These are phyloP conservation scores for Microbotryomycetes sp. DNA, from an alignment of 1,284 basidiomycete genomes.

Conservation along the genomic window DNA sequence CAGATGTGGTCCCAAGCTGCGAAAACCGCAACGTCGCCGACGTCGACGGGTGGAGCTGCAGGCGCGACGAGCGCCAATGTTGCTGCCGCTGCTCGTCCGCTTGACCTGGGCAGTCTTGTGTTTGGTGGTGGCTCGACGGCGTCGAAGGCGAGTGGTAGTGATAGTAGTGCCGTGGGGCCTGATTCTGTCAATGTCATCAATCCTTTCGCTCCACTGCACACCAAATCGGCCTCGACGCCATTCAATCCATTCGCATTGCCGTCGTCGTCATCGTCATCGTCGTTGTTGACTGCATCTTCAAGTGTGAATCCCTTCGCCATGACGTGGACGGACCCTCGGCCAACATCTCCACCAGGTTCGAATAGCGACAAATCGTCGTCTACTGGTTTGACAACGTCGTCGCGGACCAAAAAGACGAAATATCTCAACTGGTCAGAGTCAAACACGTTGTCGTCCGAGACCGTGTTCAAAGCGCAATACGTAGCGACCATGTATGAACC, in stretches of 20 bases:
- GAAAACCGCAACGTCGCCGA: neutral
- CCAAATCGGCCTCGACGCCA: too few relatives aligned
- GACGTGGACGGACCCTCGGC: too few relatives aligned
- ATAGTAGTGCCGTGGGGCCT: neutral
- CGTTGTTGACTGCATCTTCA: neutral
- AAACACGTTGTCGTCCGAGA: too few relatives aligned
- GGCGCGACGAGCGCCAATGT: neutral
- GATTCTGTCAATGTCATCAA: constrained; percentile 2
- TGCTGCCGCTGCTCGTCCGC: neutral
- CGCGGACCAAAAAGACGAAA: too few relatives aligned
- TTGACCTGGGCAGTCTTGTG: constrained; percentile 25
- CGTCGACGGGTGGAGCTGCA: neutral
- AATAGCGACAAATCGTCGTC: too few relatives aligned
- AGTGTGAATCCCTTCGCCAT: neutral
- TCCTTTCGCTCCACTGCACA: constrained; percentile 13
- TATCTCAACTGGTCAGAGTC: too few relatives aligned
- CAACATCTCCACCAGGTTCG: too few relatives aligned
- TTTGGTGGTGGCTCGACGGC: constrained; percentile 12
- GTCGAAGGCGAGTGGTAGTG: neutral
- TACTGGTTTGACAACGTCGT: too few relatives aligned
- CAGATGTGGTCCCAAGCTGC: neutral
- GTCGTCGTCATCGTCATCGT: neutral
- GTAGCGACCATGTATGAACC: neutral
- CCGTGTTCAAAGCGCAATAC: neutral
- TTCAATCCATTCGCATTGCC: constrained; percentile 16